phyloP scores from a whole-genome alignment of 208 protist species.

The Acanthamoeba royreba region DNA sequence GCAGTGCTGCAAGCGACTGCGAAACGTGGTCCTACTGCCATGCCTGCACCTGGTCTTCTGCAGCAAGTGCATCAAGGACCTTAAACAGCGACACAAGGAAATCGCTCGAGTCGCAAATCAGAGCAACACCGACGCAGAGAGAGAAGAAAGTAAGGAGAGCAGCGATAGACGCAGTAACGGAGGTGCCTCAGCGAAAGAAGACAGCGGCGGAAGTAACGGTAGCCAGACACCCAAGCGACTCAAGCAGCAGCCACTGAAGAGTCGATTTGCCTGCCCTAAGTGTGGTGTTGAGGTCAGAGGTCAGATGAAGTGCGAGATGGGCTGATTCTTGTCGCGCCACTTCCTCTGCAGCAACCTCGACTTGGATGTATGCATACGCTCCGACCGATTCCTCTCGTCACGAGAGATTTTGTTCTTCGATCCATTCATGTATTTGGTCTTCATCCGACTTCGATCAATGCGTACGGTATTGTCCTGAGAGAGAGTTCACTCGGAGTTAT shows the following conservation, averaged over 20 bases:
- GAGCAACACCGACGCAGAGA: background rate
- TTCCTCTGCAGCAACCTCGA: no score
- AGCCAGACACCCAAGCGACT: background rate
- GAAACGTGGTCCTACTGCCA: background rate
- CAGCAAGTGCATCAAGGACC: background rate
- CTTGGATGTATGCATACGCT: no score
- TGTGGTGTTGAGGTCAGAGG: background rate
- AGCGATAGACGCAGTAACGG: background rate
- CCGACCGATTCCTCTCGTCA: no score
- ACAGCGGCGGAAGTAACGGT: background rate
- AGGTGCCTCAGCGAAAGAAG: background rate
- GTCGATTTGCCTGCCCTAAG: background rate
- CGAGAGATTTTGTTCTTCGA: no score
- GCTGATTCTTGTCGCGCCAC: no score
- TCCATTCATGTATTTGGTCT: no score
- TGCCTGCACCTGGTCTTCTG: constrained; percentile 11
- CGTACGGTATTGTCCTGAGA: no score
- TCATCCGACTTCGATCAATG: no score
- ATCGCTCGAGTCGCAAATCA: no score
- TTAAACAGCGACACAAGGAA: background rate
- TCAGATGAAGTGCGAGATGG: background rate
- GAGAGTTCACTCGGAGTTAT: no score
- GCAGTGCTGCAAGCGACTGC: background rate
- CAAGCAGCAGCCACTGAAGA: background rate
- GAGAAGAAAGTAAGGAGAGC: background rate